Base-by-base conservation (phyloP, 2,329 filamentous ascomycete species). In the Claviceps paspali region DNA sequence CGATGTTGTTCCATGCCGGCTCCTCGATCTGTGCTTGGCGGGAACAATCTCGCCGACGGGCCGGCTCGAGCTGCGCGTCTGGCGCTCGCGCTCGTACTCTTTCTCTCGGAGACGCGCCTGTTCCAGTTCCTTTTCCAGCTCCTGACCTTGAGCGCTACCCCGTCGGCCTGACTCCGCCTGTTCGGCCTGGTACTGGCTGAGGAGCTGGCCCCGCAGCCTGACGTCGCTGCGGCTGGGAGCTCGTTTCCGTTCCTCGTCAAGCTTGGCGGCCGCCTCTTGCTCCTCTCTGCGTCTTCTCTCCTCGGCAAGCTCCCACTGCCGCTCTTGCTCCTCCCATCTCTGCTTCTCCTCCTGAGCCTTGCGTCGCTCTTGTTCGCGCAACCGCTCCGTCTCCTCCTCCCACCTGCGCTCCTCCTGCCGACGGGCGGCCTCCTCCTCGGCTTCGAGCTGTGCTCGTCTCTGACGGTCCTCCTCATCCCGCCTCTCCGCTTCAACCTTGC, bases 141-240 rank as follows among this genome's bases (percentile, higher is more conserved):
- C 79, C 48, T 73, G 73, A 44, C 68, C 71, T 43, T 67, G 73
- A 54, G 88, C 69, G 38, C 65, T 47, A 39, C 19, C 30, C 11
- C 24, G 28, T 14, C 36, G 32, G 14, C 40, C 50, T 52, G 52
- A 41, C 59, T 53, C 48, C 49, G 43, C 65, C 56, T 52, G 76
- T 46, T 84, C 78, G 15, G 79, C 76, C 54, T 84, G 80, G 53
- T 94, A 93, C 52, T 94, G 82, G 51, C 82, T 88, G 35, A 93
- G 68, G 48, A 79, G 87, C 52, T 94, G 86, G 2, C 86, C 86
- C 42, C 78, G 79, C 17, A 94, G 65, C 43, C 78, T 73, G 27
- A 69, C 67, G 48, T 86, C 78, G 49, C 73, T 79, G 42, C 73
- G 68, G 32, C 65, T 70, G 41, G 74, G 70, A 39, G 73, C 66